phyloP scores from a whole-genome alignment of 257 asterid species.

The Eucommia ulmoides region DNA sequence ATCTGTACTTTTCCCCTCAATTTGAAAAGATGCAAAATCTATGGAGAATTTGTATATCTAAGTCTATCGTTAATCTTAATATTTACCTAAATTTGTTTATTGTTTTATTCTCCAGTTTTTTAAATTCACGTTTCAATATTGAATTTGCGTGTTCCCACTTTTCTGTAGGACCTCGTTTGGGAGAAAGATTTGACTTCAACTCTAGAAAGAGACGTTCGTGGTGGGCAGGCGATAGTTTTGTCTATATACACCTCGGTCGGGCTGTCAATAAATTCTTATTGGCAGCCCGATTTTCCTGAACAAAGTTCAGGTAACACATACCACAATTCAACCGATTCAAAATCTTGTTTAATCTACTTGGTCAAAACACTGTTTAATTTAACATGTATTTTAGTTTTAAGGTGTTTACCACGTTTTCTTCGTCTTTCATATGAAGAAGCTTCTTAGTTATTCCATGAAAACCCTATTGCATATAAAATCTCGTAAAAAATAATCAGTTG shows the following conservation, averaged over 20 bases:
- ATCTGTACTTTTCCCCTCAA: too few relatives aligned
- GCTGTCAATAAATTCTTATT: constrained; percentile 27
- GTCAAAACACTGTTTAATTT: not conserved
- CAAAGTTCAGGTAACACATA: not conserved
- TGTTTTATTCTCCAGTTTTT: too few relatives aligned
- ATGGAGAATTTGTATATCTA: too few relatives aligned
- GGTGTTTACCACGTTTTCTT: not conserved
- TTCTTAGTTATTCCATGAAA: not conserved
- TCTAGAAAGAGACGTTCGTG: not conserved
- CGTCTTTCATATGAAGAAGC: not conserved
- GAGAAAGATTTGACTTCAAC: too few relatives aligned
- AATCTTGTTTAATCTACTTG: not conserved
- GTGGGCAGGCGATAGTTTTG: not conserved
- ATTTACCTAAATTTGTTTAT: too few relatives aligned
- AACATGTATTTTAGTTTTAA: not conserved
- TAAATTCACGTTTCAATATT: too few relatives aligned
- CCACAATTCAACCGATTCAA: constrained; percentile 7
- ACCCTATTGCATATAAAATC: too few relatives aligned
- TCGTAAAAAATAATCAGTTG: not conserved
- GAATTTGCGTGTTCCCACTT: too few relatives aligned
- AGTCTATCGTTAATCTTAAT: too few relatives aligned
- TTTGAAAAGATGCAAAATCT: too few relatives aligned
- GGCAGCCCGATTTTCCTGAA: constrained; percentile 23
- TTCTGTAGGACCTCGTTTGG: too few relatives aligned
- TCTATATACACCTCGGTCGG: not conserved